Evolutionary conservation across 2,329 filamentous ascomycete genomes (phyloP), one percentile per base, ranked within the genome.

Genomic region (Mariannaea sp.): DNA sequence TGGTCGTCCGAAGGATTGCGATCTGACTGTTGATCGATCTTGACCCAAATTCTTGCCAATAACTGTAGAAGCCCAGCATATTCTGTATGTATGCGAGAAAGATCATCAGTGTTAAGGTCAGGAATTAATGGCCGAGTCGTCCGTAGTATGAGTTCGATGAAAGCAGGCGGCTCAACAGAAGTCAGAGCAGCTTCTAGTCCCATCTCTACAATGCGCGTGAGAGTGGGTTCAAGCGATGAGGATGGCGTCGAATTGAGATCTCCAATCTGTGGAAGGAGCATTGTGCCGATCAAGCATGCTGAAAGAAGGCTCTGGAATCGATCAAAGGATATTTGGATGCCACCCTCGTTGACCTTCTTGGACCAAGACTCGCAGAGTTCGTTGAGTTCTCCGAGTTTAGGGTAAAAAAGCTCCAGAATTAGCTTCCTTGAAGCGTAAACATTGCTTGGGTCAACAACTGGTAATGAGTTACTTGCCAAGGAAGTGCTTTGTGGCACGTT

Each of bases 221-320:
- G 41, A 0, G 66, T 59, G 1, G 73, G 65, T 36, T 82, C 78
- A 4, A 83, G 64, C n/a, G 80, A 76, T 24, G 75, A 71, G 1
- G 78, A 79, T 43, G 78, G 75, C 10, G 73, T 72, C 2, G 77
- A 75, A 53, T 81, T 79, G 20, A 79, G 66, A 20, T 75, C 73
- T 12, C 66, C 66, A 4, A 84, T 68, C 42, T 79, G 73, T 1
- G 79, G 78, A 3, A 82, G 62, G 8, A 83, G 68, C 24, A 81
- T 66, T 1, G 71, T 68, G 5, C 74, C 74, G 3, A 76, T 67
- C 13, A 83, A 61, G 42, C 77, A 76, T 24, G 78, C 80, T 1
- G 75, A 74, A 1, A 82, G 61, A 5, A 83, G 69, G 58, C 80
- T 83, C 42, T 79, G 77, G 43, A 83, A 75, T 13, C 77, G 77